These are phyloP conservation scores for Didymella arachidicola DNA, from an alignment of 2,329 filamentous ascomycete species.

Conservation along the genomic window DNA sequence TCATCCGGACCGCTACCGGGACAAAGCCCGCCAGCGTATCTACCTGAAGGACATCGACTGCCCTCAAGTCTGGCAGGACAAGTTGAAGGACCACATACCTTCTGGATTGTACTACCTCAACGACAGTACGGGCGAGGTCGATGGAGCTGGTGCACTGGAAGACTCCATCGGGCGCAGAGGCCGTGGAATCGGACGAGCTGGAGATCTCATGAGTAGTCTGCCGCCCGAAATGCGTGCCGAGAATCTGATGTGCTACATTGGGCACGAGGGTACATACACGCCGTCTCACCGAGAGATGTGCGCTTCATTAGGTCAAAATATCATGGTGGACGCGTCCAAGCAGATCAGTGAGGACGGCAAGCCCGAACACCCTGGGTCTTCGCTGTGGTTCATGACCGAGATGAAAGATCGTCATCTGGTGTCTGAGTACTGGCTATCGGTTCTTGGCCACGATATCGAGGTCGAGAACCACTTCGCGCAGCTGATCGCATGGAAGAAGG, in stretches of 20 bases:
- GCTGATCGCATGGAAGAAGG: slow-evolving; percentile 92
- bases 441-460: slow-evolving; percentile 94
- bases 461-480: slow-evolving; percentile 97
- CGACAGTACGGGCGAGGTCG: slow-evolving; percentile 70
- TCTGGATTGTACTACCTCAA: slow-evolving; percentile 89
- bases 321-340: slow-evolving; percentile 91
- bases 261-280: slow-evolving; percentile 96
- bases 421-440: slow-evolving; percentile 91
- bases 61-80: slow-evolving; percentile 83
- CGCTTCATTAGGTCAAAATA: slow-evolving; percentile 92
- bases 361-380: slow-evolving; percentile 77
- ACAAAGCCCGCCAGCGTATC: slow-evolving; percentile 81
- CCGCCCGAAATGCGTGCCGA: slow-evolving; percentile 87
- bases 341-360: slow-evolving; percentile 72
- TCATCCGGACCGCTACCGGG: slow-evolving; percentile 75
- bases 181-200: slow-evolving; percentile 72
- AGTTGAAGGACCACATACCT: slow-evolving; percentile 79
- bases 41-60: slow-evolving; percentile 99
- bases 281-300: slow-evolving; percentile 98
- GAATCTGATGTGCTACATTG: slow-evolving; percentile 98
- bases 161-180: slow-evolving; percentile 59
- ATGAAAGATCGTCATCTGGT: slow-evolving; percentile 90
- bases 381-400: slow-evolving; percentile 99
- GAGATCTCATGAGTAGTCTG: slow-evolving; percentile 94
- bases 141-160: slow-evolving; percentile 63